phyloP scores from a whole-genome alignment of 1,139 yeast species.

The Hyphopichia buzzinii region DNA sequence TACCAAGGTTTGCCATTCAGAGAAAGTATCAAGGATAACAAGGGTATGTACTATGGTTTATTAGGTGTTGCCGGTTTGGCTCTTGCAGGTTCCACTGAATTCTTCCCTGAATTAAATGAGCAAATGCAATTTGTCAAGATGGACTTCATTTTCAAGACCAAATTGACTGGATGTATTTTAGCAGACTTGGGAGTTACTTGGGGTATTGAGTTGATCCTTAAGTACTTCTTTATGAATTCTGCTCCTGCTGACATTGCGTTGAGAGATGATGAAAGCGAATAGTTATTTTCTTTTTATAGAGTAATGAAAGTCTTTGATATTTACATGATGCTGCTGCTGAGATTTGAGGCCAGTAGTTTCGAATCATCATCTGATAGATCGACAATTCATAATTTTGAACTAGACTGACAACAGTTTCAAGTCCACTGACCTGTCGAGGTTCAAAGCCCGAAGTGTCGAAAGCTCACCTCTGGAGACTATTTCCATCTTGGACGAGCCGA shows the following conservation, averaged over 20 bases:
- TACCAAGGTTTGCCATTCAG: constrained; percentile 97
- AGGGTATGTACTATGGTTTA: constrained; percentile 96
- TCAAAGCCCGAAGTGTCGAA: constrained; percentile 15
- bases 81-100: constrained; percentile 89
- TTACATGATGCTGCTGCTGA: not conserved
- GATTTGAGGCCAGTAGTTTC: not conserved
- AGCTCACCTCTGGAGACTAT: constrained; percentile 10
- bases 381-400: no score
- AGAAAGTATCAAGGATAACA: constrained; percentile 84
- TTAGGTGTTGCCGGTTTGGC: constrained; percentile 90
- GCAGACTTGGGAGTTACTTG: constrained; percentile 77
- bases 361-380: no score
- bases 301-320: no score
- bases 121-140: constrained; percentile 90
- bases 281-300: not conserved
- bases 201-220: constrained; percentile 77
- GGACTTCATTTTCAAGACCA: constrained; percentile 69
- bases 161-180: constrained; percentile 70
- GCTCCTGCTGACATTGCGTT: constrained; percentile 89
- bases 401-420: not conserved
- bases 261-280: constrained; percentile 37
- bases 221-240: constrained; percentile 84
- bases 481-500: constrained; percentile 4
- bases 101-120: constrained; percentile 90
- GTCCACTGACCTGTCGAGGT: constrained; percentile 17